Evolutionary conservation across 2,329 filamentous ascomycete species (phyloP).

Genomic region (Fusarium foetens): DNA sequence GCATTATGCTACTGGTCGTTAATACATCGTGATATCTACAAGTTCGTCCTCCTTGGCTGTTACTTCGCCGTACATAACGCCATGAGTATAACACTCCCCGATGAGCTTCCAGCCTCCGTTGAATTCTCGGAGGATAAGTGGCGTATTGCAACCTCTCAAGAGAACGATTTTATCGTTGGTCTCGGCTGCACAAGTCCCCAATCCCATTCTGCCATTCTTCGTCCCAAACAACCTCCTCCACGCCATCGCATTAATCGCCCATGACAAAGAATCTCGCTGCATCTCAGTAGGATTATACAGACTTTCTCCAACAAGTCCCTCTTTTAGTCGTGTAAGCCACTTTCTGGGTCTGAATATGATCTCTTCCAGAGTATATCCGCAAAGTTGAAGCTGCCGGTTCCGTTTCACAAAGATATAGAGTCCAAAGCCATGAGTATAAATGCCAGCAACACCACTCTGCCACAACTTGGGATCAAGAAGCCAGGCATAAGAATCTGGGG

Average conservation of each 20-base stretch:
- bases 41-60: not conserved
- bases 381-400: not conserved
- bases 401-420: not conserved
- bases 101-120: not conserved
- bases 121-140: not conserved
- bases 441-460: not conserved
- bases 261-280: not conserved
- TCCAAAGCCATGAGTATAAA: not conserved
- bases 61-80: slow-evolving; percentile 5
- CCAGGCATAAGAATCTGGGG: not conserved
- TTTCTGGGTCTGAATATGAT: not conserved
- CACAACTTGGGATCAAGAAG: not conserved
- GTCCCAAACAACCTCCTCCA: not conserved
- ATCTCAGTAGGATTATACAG: not conserved
- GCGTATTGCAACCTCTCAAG: not conserved
- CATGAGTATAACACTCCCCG: slow-evolving; percentile 3
- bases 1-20: not conserved
- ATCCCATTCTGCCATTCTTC: not conserved
- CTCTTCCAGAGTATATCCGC: not conserved
- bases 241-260: slow-evolving; percentile 8
- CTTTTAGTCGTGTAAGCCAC: not conserved
- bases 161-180: not conserved
- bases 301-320: not conserved
- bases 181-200: not conserved
- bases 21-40: not conserved